phyloP scores from a whole-genome alignment of 2,329 filamentous ascomycete species.

The Cryphonectria nitschkei region DNA sequence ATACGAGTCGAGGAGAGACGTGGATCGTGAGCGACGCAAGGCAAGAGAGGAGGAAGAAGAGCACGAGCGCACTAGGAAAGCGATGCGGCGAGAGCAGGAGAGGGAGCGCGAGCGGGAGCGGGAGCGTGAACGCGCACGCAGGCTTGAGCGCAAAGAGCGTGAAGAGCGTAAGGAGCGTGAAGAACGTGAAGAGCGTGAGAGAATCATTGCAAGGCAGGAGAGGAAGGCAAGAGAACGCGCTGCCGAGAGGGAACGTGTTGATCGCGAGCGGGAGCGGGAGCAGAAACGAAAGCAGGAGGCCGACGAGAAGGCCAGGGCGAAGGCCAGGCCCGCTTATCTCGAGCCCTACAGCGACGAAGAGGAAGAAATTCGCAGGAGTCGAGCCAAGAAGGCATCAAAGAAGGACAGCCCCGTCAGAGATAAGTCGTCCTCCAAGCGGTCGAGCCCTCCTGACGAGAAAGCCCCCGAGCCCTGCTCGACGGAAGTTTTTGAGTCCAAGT shows the following conservation, averaged over 20 bases:
- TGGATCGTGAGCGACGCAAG: conserved; percentile 31
- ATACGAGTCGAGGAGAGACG: conserved; percentile 32
- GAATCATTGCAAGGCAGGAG: conserved; percentile 12
- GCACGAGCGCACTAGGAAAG: conserved; percentile 27
- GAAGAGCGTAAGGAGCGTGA: conserved; percentile 14
- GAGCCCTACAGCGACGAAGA: conserved; percentile 35
- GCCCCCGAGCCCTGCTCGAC: conserved; percentile 20
- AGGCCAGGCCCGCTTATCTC: conserved; percentile 36
- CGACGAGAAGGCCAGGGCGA: conserved; percentile 37
- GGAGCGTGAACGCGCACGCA: conserved; percentile 35
- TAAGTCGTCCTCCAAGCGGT: conserved; percentile 28
- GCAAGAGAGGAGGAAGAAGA: conserved; percentile 36
- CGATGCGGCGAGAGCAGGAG: conserved; percentile 42
- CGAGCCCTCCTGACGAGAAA: conserved; percentile 17
- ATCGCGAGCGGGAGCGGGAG: conserved; percentile 27
- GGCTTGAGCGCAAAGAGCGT: conserved; percentile 5
- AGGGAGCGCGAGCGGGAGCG: conserved; percentile 43
- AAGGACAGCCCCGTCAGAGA: conserved; percentile 35
- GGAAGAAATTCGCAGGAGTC: conserved; percentile 33
- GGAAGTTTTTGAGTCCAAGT: conserved; percentile 9
- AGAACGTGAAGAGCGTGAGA: conserved; percentile 12
- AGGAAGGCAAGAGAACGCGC: conserved; percentile 30
- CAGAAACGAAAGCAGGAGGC: conserved; percentile 34
- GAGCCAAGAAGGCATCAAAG: conserved; percentile 36
- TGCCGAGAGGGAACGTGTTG: not conserved